Evolutionary conservation across 2,329 filamentous ascomycete species (phyloP), one percentile per base, ranked within the genome.

Genomic region (Sordariomycetes sp.): DNA sequence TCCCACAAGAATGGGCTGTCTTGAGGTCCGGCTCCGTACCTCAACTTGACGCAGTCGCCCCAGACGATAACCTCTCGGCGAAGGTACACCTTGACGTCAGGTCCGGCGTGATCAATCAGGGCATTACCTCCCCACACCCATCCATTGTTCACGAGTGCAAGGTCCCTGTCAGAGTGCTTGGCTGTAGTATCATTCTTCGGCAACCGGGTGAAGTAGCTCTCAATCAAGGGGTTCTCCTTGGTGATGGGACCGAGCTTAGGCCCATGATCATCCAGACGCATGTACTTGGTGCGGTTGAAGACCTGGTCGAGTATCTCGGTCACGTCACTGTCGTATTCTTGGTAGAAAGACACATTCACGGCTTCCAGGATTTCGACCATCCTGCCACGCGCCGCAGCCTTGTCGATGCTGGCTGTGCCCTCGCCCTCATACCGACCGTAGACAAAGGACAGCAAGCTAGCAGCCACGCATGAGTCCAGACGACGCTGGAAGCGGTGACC

Each of bases 101-200:
- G 82, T 0, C 93, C 93, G 20, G 92, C 92, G 50, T 96, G 92
- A 61, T 98, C 92, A 28, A 86, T 72, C 58, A 96, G 73, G 2
- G 92, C 90, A 59, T 96, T 93, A 6, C 90, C 90, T 38, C 86
- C 90, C 92, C 92, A 98, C 8, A 98, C 88, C 92, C 92, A 98
- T 28, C 92, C 92, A 51, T 98, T 98, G 60, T 96, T 96, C 26
- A 81, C 88, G 33, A 98, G 63, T 3, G 86, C 85, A 30, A 94
- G 69, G 28, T 87, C 81, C 37, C 81, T 80, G 2, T 79, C 70
- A 37, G 79, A 79, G 49, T 93, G 82, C 49, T 85, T 79, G 40
- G 77, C 70, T 1, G 92, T 94, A 9, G 70, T 75, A 9, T 82
- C 75, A 47, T 94, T 94, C 20, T 72, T 55, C 2, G 88, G 85